Base-by-base conservation (phyloP, 805 yeast genomes). In the Zygosaccharomyces bailii region DNA sequence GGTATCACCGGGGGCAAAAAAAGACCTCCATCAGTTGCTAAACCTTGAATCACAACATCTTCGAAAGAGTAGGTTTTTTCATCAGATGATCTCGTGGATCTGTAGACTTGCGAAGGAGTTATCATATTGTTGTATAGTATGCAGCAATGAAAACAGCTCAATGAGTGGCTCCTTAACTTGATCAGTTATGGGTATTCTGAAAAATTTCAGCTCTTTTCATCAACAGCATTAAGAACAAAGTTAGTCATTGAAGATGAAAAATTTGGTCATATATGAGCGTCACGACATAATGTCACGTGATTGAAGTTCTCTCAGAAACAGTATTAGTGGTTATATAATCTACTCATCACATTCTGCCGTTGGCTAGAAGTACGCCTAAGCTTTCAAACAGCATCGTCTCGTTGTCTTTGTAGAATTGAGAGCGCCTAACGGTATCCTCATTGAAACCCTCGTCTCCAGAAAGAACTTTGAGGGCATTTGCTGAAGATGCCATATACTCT, bases 1-100 rank as follows among this genome's bases (percentile, higher is more conserved):
- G 98, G 96, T 55, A 90, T 86, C 37, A 64, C 72, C 11, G 93
- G 76, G 36, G 99, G 99, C 44, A 93, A 75, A 66, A 87, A 93
- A 32, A 93, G 77, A 32, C 99, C 99, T 54, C 99, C 99, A 64
- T 95, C 99, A 38, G 86, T 80, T 43, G 98, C 98, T 59, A 93
- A 75, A 42, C 99, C 99, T 45, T 85, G 84, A 66, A 86, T 81
- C 46, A 86, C 84, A 16, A 84, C 91, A 42, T 81, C 89, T 65
- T 86, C 95, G 53, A 86, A 86, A 4, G 88, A 75, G 40, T 77
- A 72, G 5, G 74, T 61, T 55, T 78, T 78, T 13, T 67, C 63
- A 2, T 60, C 61, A 14, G 76, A 48, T 3, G 86, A 77, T 66
- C 95, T 82, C n/a, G 95, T 84, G 14, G 95, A 86, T 71, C 91